phyloP scores from a whole-genome alignment of 192 early-diverging fungal species.

The Linnemannia exigua region DNA sequence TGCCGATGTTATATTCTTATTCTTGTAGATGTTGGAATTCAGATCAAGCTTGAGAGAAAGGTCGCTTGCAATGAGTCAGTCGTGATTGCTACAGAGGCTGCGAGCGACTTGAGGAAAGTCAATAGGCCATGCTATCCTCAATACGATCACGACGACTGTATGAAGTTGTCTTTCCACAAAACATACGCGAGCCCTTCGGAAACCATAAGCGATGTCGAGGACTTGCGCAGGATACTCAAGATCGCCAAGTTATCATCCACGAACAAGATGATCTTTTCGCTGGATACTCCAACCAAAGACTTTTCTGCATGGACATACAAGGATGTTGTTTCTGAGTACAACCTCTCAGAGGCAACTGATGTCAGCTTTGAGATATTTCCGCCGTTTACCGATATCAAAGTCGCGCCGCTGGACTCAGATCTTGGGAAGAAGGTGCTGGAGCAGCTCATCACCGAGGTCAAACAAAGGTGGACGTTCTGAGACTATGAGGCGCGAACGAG shows the following conservation, averaged over 20 bases:
- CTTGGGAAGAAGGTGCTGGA: not conserved
- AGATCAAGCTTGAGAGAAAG: no score
- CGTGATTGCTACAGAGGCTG: no score
- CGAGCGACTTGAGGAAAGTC: no score
- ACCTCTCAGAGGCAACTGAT: no score
- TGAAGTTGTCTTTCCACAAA: no score
- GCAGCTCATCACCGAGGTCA: constrained; percentile 13
- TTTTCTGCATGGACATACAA: constrained; percentile 34
- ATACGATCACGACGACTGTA: no score
- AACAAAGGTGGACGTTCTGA: not conserved
- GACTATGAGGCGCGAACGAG: constrained; percentile 13
- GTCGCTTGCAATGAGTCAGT: no score
- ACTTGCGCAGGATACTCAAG: constrained; percentile 17
- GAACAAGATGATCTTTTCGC: constrained; percentile 9
- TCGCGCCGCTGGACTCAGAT: constrained; percentile 8
- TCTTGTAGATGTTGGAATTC: no score
- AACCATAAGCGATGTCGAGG: not conserved
- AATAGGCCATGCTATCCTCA: no score
- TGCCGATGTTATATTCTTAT: no score
- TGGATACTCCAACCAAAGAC: constrained; percentile 21
- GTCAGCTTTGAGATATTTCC: not conserved
- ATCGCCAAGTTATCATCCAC: not conserved
- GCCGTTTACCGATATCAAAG: constrained; percentile 4
- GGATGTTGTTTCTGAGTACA: constrained; percentile 29
- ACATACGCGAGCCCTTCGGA: no score